These are phyloP conservation scores for Venturia nashicola DNA, from an alignment of 2,329 filamentous ascomycete species.

Conservation along the genomic window DNA sequence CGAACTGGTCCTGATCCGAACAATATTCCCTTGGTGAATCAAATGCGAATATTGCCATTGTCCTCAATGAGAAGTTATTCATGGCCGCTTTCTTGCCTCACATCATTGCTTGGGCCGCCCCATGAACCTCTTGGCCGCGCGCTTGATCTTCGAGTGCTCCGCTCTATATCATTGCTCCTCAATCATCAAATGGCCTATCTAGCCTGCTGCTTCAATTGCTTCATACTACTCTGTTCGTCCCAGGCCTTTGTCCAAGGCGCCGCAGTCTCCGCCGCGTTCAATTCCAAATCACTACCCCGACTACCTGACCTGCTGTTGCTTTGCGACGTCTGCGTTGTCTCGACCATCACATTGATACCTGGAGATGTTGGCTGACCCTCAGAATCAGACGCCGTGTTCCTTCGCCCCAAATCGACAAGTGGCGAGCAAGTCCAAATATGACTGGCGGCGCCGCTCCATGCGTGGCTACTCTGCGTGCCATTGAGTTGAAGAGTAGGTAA, in stretches of 20 bases:
- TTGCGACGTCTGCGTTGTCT: background rate
- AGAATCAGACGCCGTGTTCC: background rate
- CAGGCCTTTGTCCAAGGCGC: background rate
- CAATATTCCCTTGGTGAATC: too few species aligned
- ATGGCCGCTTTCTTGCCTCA: too few species aligned
- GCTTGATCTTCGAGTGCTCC: too few species aligned
- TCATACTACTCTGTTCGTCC: background rate
- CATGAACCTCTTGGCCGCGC: too few species aligned
- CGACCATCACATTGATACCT: background rate
- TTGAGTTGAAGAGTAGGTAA: background rate
- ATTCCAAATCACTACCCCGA: background rate
- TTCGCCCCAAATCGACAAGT: background rate
- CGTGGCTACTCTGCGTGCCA: background rate
- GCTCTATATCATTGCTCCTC: background rate
- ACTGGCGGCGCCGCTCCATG: background rate
- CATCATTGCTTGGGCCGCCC: too few species aligned
- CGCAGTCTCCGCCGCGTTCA: background rate
- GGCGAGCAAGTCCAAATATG: background rate
- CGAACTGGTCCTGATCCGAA: too few species aligned
- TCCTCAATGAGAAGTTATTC: too few species aligned
- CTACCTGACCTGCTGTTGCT: background rate
- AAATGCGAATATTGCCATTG: too few species aligned
- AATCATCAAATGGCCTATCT: background rate
- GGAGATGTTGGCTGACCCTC: background rate
- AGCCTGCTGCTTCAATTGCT: background rate